Percentiles rank a stretch among this genome's conserved stretches.
Conservation (phyloP, 371 early-diverging fungal species). For the Lichtheimia corymbifera region DNA sequence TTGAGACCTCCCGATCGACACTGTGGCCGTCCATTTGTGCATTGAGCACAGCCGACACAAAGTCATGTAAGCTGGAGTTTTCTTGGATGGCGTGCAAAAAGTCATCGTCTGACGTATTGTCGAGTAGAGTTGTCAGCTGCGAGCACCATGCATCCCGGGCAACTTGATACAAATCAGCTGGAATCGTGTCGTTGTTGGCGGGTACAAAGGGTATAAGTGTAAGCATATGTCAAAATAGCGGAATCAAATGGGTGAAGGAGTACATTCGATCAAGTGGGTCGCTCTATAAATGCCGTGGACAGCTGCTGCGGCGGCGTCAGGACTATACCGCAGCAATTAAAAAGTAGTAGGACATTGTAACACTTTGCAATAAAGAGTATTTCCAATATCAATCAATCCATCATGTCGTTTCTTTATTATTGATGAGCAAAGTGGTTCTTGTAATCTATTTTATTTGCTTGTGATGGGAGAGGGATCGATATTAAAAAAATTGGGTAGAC, state of each 20-base stretch:
- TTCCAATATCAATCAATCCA: no score
- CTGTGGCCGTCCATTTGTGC: conserved; percentile 11
- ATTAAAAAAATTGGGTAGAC: no score
- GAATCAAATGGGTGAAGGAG: no score
- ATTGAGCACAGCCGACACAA: conserved; percentile 6
- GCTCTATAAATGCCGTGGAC: no score
- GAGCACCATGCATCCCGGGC: conserved; percentile 16
- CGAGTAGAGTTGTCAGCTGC: conserved; percentile 12
- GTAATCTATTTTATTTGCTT: no score
- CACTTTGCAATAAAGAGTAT: no score
- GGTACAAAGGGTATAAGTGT: conserved; percentile 21
- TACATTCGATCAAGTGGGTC: no score
- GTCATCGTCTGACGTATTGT: conserved; percentile 9
- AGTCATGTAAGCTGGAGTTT: conserved; percentile 13
- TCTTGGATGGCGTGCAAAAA: conserved; percentile 9
- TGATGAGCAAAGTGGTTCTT: no score
- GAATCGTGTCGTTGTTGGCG: conserved; percentile 4
- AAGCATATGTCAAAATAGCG: conserved; percentile 5
- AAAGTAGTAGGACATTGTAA: no score
- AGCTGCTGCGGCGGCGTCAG: neutral
- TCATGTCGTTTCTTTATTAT: no score
- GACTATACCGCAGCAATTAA: no score
- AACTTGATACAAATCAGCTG: conserved; percentile 12
- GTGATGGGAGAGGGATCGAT: no score
- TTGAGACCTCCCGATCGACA: conserved; percentile 9